Conservation (phyloP, 164 flowering plant species). For the Paratinospora sagittata region DNA sequence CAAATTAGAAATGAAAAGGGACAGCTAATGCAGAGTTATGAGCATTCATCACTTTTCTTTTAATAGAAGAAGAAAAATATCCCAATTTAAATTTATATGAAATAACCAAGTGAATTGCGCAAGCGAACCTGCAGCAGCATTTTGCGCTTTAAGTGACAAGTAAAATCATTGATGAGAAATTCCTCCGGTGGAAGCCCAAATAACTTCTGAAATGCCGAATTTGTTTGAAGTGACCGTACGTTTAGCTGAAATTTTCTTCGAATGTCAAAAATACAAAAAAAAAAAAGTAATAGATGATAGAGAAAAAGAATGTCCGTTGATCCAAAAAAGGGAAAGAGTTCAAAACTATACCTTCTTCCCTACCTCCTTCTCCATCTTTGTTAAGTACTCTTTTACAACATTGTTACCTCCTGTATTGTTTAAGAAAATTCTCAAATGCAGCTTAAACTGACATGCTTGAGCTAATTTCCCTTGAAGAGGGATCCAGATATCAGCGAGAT, state of each 20-base stretch:
- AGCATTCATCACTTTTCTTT: neutral
- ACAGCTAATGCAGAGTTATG: neutral
- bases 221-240: conserved; percentile 85
- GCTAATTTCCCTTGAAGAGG: conserved; percentile 90
- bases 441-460: conserved; percentile 79
- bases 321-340: neutral
- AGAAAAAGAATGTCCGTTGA: no score
- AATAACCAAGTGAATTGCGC: neutral
- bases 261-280: neutral
- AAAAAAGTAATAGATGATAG: neutral
- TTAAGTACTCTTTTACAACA: conserved; percentile 60
- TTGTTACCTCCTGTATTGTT: conserved; percentile 66
- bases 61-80: neutral
- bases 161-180: conserved; percentile 94
- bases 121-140: conserved; percentile 81
- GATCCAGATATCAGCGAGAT: conserved; percentile 82
- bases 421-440: conserved; percentile 79
- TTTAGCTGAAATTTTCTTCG: conserved; percentile 46
- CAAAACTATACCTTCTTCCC: conserved; percentile 71
- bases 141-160: conserved; percentile 90
- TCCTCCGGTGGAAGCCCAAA: conserved; percentile 94
- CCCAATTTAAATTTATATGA: neutral
- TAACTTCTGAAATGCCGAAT: conserved; percentile 87
- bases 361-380: conserved; percentile 91
- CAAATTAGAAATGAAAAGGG: no score